These are phyloP conservation scores for Neurospora sp. DNA, from an alignment of 495 filamentous ascomycete genomes.

Conservation along the genomic window DNA sequence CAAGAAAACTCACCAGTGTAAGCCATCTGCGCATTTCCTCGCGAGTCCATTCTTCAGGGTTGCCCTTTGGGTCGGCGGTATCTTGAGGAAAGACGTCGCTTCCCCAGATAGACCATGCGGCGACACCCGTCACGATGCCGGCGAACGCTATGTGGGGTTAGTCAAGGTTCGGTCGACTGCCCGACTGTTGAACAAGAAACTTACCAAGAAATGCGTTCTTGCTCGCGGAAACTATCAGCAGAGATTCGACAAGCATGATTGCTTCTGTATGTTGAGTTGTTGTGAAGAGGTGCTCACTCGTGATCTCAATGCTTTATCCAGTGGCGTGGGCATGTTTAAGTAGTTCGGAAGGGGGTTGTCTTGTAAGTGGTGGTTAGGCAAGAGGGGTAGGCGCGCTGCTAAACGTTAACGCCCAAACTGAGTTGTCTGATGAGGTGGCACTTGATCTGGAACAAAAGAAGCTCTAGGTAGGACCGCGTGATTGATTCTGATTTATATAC, in stretches of 20 bases:
- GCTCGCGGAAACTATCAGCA: not conserved
- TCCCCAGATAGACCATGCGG: constrained; percentile 76
- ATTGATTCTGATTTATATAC: not conserved
- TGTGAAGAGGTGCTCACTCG: constrained; percentile 42
- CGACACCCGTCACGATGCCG: constrained; percentile 73
- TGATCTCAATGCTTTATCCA: constrained; percentile 71
- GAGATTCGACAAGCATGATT: not conserved
- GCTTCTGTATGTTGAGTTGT: constrained; percentile 7
- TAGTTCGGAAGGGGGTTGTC: not conserved
- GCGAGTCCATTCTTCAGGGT: constrained; percentile 62
- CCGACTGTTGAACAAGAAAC: not conserved
- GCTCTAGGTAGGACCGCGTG: not conserved
- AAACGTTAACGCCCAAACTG: not conserved
- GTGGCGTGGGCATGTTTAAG: constrained; percentile 55
- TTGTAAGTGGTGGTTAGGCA: not conserved
- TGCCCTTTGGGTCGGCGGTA: constrained; percentile 61
- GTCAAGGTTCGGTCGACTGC: not conserved
- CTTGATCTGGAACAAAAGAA: not conserved
- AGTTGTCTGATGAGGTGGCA: not conserved
- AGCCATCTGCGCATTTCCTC: constrained; percentile 70
- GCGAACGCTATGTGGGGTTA: constrained; percentile 49
- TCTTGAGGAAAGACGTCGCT: constrained; percentile 62
- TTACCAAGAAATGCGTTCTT: constrained; percentile 48
- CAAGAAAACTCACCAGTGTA: constrained; percentile 47
- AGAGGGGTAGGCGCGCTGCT: not conserved